A percentile compares a stretch with the other conserved stretches of the same genome.
Evolutionary conservation across 169 alveolate species (phyloP).

Genomic region (Plasmodium cynomolgi): DNA sequence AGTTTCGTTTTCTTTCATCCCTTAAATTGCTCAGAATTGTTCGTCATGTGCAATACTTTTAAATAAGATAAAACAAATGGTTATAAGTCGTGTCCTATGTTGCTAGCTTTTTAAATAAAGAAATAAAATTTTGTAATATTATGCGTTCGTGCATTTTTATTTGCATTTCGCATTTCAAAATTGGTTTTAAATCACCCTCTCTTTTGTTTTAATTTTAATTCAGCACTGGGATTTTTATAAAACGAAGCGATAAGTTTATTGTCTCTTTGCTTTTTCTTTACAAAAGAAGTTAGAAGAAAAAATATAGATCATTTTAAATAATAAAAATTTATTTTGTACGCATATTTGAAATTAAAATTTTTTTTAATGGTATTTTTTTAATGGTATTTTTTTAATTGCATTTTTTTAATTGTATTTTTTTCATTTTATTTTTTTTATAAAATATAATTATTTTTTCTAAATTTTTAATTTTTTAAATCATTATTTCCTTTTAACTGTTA

Average conservation of each 20-base stretch:
- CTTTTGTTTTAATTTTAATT: too few relatives aligned
- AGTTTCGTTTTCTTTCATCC: not conserved
- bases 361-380: not conserved
- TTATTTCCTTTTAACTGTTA: too few relatives aligned
- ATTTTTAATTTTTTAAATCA: too few relatives aligned
- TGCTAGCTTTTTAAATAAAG: not conserved
- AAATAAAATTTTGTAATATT: not conserved
- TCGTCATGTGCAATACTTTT: not conserved
- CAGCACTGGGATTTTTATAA: not conserved
- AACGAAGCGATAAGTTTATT: too few relatives aligned
- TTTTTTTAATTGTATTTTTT: too few relatives aligned
- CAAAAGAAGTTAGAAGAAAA: not conserved
- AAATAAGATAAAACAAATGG: not conserved
- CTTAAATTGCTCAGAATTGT: not conserved
- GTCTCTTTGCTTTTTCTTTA: too few relatives aligned
- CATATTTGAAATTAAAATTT: not conserved
- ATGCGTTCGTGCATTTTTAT: not conserved
- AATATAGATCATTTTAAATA: not conserved
- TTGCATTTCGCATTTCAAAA: not conserved
- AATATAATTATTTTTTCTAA: not conserved
- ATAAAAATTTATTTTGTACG: not conserved
- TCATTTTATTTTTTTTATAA: too few relatives aligned
- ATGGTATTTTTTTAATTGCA: not conserved
- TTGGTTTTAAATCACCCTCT: not conserved
- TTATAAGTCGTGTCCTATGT: too few relatives aligned